These are phyloP conservation scores for Nematocida ausubeli DNA, from an alignment of 371 early-diverging fungal genomes.

Conservation along the genomic window DNA sequence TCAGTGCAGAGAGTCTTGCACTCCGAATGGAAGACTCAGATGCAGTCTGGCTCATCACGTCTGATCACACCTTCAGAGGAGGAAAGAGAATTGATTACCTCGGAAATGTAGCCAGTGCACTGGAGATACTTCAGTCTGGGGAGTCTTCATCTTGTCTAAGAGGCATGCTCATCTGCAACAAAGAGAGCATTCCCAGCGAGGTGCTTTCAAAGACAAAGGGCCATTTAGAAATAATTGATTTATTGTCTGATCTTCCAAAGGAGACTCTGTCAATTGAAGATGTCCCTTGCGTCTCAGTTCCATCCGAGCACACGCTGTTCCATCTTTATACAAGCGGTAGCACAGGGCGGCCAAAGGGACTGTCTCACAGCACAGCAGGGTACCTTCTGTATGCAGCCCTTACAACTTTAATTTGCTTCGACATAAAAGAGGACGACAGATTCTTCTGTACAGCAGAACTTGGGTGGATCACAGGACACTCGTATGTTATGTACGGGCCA, in stretches of 20 bases:
- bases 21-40: constrained; percentile 86
- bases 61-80: constrained; percentile 80
- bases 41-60: constrained; percentile 82
- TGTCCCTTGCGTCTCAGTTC: constrained; percentile 73
- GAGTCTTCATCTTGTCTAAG: neutral
- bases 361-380: constrained; percentile 89
- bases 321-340: constrained; percentile 86
- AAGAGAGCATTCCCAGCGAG: constrained; percentile 78
- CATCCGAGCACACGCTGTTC: constrained; percentile 80
- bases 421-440: constrained; percentile 73
- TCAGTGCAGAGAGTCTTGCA: constrained; percentile 77
- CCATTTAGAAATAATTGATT: neutral
- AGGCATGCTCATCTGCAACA: constrained; percentile 30
- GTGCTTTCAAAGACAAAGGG: constrained; percentile 69
- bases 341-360: constrained; percentile 91
- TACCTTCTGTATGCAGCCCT: constrained; percentile 80
- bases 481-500: constrained; percentile 82
- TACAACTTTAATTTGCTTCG: constrained; percentile 75
- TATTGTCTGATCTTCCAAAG: neutral
- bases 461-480: constrained; percentile 85
- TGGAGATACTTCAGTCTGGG: neutral
- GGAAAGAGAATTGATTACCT: constrained; percentile 39
- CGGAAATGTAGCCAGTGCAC: neutral
- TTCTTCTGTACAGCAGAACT: constrained; percentile 69
- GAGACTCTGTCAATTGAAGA: neutral